Conservation (phyloP, 1,284 basidiomycete species). For the Golubevia sp. region DNA sequence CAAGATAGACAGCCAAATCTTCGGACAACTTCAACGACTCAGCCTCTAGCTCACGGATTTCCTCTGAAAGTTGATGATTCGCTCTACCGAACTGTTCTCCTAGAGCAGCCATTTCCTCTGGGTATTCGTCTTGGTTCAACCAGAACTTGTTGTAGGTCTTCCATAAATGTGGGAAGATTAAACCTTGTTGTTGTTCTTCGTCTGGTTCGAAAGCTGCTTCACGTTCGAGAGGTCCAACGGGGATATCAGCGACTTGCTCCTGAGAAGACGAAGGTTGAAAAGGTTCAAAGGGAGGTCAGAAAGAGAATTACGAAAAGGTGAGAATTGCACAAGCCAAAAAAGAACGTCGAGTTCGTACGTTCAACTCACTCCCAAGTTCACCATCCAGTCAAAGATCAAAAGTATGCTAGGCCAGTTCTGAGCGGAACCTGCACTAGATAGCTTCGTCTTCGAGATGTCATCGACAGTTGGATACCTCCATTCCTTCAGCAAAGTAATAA, state of each 20-base stretch:
- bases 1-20: slow-evolving; percentile 27
- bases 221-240: slow-evolving; percentile 1
- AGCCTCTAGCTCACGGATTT: slow-evolving; percentile 29
- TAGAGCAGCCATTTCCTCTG: slow-evolving; percentile 49
- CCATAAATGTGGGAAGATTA: slow-evolving; percentile 58
- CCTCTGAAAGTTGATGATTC: slow-evolving; percentile 22
- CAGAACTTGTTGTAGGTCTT: slow-evolving; percentile 58
- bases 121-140: slow-evolving; percentile 56
- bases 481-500: slow-evolving; percentile 48
- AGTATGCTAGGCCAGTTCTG: slow-evolving; percentile 57
- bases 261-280: background rate
- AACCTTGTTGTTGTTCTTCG: slow-evolving; percentile 33
- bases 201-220: slow-evolving; percentile 40
- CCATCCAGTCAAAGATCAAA: slow-evolving; percentile 59
- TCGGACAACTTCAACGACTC: slow-evolving; percentile 30
- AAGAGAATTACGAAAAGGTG: background rate
- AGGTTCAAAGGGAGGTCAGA: too few relatives aligned
- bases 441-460: slow-evolving; percentile 57
- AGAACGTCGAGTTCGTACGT: background rate
- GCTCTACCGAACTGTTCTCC: slow-evolving; percentile 38
- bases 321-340: background rate
- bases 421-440: slow-evolving; percentile 52
- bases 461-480: slow-evolving; percentile 54
- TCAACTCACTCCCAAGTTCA: slow-evolving; percentile 26
- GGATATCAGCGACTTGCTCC: background rate